Percentiles rank a stretch among this genome's conserved stretches.
phyloP scores from a whole-genome alignment of 2,329 filamentous ascomycete species.

The Trichoderma harzianum region DNA sequence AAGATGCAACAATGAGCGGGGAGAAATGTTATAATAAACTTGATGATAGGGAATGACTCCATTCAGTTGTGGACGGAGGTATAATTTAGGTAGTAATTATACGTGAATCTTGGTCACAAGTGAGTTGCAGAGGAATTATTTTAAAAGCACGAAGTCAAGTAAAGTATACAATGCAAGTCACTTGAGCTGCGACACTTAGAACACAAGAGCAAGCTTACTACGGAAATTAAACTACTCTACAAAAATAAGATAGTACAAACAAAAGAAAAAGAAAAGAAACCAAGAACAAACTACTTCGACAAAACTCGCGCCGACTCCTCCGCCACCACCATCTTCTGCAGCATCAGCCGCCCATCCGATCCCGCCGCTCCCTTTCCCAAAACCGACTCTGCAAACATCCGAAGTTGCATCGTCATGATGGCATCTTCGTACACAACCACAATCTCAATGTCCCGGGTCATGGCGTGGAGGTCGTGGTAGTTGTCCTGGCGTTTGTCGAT shows the following conservation, averaged over 20 bases:
- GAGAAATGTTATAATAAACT: not conserved
- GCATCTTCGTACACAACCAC: slow-evolving; percentile 1
- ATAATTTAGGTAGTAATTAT: not conserved
- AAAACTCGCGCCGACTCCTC: not conserved
- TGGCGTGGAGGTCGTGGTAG: slow-evolving; percentile 10
- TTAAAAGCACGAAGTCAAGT: not conserved
- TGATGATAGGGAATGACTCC: not conserved
- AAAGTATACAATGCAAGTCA: not conserved
- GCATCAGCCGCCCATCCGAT: not conserved
- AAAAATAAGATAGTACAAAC: not conserved
- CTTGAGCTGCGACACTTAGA: not conserved
- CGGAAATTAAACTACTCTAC: not conserved
- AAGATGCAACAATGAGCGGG: not conserved
- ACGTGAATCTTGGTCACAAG: not conserved
- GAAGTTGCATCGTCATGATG: slow-evolving; percentile 8
- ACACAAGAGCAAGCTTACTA: not conserved
- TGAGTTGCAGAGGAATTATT: not conserved
- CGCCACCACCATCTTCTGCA: slow-evolving; percentile 4
- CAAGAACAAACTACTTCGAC: not conserved
- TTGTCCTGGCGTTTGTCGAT: not conserved
- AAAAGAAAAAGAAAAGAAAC: not conserved
- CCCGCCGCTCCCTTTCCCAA: not conserved
- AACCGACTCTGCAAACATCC: slow-evolving; percentile 5
- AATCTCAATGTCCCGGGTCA: slow-evolving; percentile 5
- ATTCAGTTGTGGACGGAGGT: not conserved